A percentile compares a stretch with the other conserved stretches of the same genome.
Evolutionary conservation across 345 rosid species (phyloP).

Genomic region (Trapa incisa): DNA sequence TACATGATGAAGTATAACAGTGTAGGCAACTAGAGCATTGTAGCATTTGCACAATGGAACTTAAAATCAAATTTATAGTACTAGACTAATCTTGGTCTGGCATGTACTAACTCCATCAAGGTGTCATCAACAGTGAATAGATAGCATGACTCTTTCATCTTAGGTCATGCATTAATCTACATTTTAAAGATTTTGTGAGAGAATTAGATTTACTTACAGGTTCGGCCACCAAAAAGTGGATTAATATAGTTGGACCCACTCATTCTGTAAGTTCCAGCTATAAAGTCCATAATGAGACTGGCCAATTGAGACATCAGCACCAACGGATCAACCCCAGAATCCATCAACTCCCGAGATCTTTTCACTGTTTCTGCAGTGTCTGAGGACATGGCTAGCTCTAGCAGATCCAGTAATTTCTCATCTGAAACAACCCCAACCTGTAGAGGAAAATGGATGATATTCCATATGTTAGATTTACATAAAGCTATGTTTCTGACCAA

Average conservation of each 20-base stretch:
- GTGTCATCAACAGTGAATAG: neutral
- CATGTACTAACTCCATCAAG: neutral
- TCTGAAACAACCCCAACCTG: slow-evolving; percentile 96
- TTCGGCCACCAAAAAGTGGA: slow-evolving; percentile 45
- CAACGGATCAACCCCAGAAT: slow-evolving; percentile 89
- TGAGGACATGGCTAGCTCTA: slow-evolving; percentile 92
- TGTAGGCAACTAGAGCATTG: neutral
- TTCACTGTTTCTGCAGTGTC: slow-evolving; percentile 89
- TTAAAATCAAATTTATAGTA: neutral
- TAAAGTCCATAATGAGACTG: slow-evolving; percentile 91
- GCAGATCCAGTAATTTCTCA: slow-evolving; percentile 77
- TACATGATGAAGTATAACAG: neutral
- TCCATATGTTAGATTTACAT: neutral
- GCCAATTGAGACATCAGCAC: slow-evolving; percentile 96
- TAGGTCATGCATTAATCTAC: neutral
- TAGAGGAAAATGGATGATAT: slow-evolving; percentile 9
- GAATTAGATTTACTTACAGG: slow-evolving; percentile 40
- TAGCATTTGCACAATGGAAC: neutral
- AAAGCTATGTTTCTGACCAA: neutral
- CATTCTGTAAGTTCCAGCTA: slow-evolving; percentile 70
- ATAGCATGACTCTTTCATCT: neutral
- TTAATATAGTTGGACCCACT: slow-evolving; percentile 34
- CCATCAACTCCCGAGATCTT: slow-evolving; percentile 87
- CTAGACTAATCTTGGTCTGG: neutral
- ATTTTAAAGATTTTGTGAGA: neutral